These are phyloP conservation scores for Heracleum sosnowskyi DNA, from an alignment of 129 eudicot species.

Conservation along the genomic window DNA sequence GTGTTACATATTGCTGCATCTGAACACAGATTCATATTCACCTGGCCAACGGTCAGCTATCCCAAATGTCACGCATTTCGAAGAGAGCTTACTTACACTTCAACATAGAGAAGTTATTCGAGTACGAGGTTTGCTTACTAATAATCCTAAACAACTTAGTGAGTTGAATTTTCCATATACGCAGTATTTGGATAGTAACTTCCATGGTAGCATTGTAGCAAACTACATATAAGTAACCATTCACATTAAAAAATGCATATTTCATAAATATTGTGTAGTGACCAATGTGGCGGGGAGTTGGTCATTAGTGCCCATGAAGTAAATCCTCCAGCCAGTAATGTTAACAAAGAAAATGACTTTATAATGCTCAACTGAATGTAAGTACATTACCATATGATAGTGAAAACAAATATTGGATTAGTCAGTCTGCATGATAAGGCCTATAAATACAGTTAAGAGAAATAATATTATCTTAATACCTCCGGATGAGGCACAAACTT, in stretches of 20 bases:
- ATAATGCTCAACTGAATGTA: neutral
- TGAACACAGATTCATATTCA: neutral
- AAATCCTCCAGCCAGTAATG: neutral
- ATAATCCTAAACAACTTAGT: neutral
- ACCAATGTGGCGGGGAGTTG: neutral
- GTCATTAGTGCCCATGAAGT: neutral
- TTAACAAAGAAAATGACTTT: neutral
- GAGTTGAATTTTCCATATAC: neutral
- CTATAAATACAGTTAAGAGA: neutral
- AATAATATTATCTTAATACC: neutral
- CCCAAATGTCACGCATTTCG: neutral
- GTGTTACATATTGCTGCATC: neutral
- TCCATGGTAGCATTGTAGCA: neutral
- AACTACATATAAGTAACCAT: neutral
- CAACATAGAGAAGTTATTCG: neutral
- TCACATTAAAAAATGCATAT: neutral
- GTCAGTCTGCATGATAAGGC: neutral
- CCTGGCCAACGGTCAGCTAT: neutral
- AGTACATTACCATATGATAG: neutral
- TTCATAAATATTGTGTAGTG: neutral
- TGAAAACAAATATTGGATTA: neutral
- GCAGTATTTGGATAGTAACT: neutral
- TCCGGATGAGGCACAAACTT: neutral
- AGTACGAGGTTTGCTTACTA: neutral
- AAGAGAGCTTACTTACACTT: neutral